Conservation (phyloP, 2,329 filamentous ascomycete genomes). For the Fusarium sp. region DNA sequence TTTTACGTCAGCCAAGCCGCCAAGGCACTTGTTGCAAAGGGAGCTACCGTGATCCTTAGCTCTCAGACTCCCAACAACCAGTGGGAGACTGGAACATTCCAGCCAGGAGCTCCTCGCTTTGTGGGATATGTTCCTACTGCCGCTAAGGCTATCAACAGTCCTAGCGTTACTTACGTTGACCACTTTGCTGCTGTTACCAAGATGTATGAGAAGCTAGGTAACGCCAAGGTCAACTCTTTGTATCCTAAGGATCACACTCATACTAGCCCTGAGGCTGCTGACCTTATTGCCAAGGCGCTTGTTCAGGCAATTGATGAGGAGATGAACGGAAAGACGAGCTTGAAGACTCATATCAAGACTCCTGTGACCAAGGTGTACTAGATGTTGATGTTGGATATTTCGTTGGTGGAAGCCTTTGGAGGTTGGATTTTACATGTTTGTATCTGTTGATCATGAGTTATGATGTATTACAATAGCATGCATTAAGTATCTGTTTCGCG, state of each 20-base stretch:
- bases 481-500: background rate
- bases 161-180: slow-evolving; percentile 66
- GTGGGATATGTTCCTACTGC: slow-evolving; percentile 63
- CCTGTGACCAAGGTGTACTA: slow-evolving; percentile 41
- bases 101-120: slow-evolving; percentile 62
- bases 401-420: fast-evolving
- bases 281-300: slow-evolving; percentile 67
- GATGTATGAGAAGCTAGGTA: slow-evolving; percentile 63
- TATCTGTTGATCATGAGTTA: background rate
- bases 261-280: slow-evolving; percentile 66
- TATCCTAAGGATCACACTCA: slow-evolving; percentile 73
- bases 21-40: slow-evolving; percentile 63
- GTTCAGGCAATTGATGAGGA: slow-evolving; percentile 48
- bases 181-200: slow-evolving; percentile 69
- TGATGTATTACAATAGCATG: background rate
- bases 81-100: slow-evolving; percentile 67
- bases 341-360: slow-evolving; percentile 43
- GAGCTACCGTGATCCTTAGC: slow-evolving; percentile 69
- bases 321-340: slow-evolving; percentile 45
- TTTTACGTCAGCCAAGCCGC: slow-evolving; percentile 70
- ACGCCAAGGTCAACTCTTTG: slow-evolving; percentile 59
- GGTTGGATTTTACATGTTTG: background rate
- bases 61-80: slow-evolving; percentile 68
- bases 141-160: slow-evolving; percentile 48
- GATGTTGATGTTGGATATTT: background rate